Evolutionary conservation across 148 eudicot genomes (phyloP).

Genomic region (Chenopodium album): DNA sequence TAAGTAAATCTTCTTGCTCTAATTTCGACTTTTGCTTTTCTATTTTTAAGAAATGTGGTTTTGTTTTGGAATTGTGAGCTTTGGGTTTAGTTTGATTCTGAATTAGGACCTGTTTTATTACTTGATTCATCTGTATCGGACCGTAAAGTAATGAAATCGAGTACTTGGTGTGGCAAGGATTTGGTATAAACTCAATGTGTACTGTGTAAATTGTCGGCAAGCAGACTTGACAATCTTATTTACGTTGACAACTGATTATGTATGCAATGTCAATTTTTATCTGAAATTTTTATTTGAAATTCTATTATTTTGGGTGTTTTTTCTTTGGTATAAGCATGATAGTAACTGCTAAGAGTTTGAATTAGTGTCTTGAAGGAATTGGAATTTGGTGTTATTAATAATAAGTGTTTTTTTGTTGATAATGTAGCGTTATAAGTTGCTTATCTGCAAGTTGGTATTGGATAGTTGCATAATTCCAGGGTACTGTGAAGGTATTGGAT

Average conservation of each 20-base stretch:
- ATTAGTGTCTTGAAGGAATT: too few species aligned
- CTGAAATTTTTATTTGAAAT: neutral
- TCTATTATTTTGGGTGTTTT: neutral
- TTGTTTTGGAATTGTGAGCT: neutral
- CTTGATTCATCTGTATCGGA: neutral
- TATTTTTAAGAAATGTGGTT: neutral
- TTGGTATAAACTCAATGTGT: neutral
- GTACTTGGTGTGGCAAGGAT: neutral
- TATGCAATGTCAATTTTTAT: neutral
- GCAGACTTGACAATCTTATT: too few species aligned
- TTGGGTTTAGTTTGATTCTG: neutral
- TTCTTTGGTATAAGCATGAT: too few species aligned
- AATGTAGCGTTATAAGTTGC: too few species aligned
- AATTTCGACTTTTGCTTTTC: neutral
- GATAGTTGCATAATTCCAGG: neutral
- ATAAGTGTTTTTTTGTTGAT: too few species aligned
- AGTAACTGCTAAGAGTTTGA: too few species aligned
- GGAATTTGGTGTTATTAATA: too few species aligned
- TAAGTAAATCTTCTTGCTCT: constrained; percentile 41
- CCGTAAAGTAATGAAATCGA: too few species aligned
- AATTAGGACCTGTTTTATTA: neutral
- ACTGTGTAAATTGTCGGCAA: neutral
- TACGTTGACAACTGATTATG: neutral
- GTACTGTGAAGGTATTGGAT: neutral
- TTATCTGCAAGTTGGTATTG: neutral